Percentiles rank a stretch among this genome's conserved stretches.
Evolutionary conservation across 495 filamentous ascomycete species (phyloP).

Genomic region (Neurospora sp.): DNA sequence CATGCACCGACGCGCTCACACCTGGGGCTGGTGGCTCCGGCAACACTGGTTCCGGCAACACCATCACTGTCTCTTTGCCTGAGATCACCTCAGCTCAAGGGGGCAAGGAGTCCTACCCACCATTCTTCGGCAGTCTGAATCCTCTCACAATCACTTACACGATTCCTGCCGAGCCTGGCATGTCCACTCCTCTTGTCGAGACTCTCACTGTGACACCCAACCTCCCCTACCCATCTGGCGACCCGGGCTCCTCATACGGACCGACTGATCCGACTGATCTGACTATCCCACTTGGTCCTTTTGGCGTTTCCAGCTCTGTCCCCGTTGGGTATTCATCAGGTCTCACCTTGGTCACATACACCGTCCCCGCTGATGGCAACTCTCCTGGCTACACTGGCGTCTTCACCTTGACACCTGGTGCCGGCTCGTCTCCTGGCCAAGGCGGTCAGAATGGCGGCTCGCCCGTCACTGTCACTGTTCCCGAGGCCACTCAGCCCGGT

Average conservation of each 20-base stretch:
- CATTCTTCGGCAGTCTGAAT: not conserved
- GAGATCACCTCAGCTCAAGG: not conserved
- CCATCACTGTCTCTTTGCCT: conserved; percentile 3
- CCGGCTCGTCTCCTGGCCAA: not conserved
- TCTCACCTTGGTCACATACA: conserved; percentile 8
- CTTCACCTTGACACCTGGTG: conserved; percentile 5
- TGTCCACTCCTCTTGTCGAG: conserved; percentile 2
- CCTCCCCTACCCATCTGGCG: not conserved
- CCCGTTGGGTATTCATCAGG: not conserved
- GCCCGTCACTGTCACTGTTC: conserved; percentile 5
- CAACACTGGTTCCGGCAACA: conserved; percentile 3
- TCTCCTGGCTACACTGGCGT: conserved; percentile 9
- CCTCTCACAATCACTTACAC: conserved; percentile 11
- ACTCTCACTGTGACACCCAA: conserved; percentile 9
- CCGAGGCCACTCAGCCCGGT: not conserved
- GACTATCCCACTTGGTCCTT: not conserved
- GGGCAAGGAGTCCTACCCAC: not conserved
- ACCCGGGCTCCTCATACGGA: not conserved
- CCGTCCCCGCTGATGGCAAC: conserved; percentile 5
- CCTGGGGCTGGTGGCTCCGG: not conserved
- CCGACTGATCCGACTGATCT: not conserved
- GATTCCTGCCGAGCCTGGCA: conserved; percentile 2
- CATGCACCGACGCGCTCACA: not conserved
- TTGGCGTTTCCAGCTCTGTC: not conserved
- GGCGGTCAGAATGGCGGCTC: not conserved